A percentile compares a stretch with the other conserved stretches of the same genome.
These are phyloP conservation scores for Aureobasidium sp. DNA, from an alignment of 2,329 filamentous ascomycete genomes.

Conservation along the genomic window DNA sequence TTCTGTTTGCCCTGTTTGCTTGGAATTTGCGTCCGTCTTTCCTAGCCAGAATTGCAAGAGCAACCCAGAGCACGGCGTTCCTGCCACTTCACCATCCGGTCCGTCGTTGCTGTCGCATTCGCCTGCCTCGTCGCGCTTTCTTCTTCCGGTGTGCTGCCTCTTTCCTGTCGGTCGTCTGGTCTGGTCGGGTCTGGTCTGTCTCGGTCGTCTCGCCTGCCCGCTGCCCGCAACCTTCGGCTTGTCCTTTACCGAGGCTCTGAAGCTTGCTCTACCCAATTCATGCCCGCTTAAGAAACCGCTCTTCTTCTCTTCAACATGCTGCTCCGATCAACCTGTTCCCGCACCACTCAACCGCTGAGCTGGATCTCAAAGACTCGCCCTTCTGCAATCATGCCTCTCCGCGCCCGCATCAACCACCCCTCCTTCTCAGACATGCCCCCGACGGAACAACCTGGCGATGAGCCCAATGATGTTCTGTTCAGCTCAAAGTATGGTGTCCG, in stretches of 20 bases:
- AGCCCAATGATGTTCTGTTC: slow-evolving; percentile 88
- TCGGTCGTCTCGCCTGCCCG: not conserved
- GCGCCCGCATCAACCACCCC: slow-evolving; percentile 46
- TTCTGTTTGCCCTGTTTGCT: slow-evolving; percentile 17
- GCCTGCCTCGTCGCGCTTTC: not conserved
- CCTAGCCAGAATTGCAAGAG: slow-evolving; percentile 1
- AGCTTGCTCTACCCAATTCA: slow-evolving; percentile 13
- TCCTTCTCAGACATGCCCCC: slow-evolving; percentile 24
- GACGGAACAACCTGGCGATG: slow-evolving; percentile 54
- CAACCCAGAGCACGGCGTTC: not conserved
- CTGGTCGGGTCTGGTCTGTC: too few species aligned
- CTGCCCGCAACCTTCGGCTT: slow-evolving; percentile 5
- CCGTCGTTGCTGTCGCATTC: not conserved
- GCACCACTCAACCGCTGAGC: slow-evolving; percentile 35
- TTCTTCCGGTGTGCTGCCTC: not conserved
- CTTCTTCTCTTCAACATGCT: slow-evolving; percentile 35
- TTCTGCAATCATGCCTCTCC: slow-evolving; percentile 62
- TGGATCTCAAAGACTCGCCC: slow-evolving; percentile 16
- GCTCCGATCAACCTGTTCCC: slow-evolving; percentile 35
- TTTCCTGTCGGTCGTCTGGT: not conserved
- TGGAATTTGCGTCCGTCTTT: not conserved
- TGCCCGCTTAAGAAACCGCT: slow-evolving; percentile 10
- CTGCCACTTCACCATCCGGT: not conserved
- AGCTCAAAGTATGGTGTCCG: slow-evolving; percentile 81
- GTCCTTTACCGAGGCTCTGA: slow-evolving; percentile 16